phyloP scores from a whole-genome alignment of 768 basidiomycete species.

The Collybia mongolica region DNA sequence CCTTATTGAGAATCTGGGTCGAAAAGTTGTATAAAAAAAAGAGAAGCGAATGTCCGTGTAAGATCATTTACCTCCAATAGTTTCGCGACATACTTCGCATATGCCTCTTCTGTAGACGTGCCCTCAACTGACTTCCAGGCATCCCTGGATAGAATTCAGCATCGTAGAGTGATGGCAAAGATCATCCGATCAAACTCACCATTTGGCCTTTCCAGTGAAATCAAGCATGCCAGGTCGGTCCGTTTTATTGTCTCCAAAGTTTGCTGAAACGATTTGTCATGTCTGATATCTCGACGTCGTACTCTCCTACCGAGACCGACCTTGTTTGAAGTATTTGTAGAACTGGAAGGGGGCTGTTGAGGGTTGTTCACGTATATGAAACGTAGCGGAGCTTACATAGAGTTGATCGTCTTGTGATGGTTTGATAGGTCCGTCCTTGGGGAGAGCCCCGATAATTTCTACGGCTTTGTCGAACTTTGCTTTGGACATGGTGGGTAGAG shows the following conservation, averaged over 20 bases:
- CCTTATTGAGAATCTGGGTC: slow-evolving; percentile 54
- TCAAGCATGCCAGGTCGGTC: slow-evolving; percentile 74
- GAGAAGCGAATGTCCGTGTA: neutral
- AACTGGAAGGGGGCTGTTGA: slow-evolving; percentile 52
- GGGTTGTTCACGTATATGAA: slow-evolving; percentile 10
- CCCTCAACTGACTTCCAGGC: slow-evolving; percentile 84
- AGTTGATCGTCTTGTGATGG: slow-evolving; percentile 76
- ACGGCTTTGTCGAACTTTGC: slow-evolving; percentile 78
- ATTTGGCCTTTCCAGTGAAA: slow-evolving; percentile 88
- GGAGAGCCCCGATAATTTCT: slow-evolving; percentile 61
- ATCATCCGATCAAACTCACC: slow-evolving; percentile 44
- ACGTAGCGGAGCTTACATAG: slow-evolving; percentile 49
- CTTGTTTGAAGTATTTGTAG: slow-evolving; percentile 94
- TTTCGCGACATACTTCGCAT: slow-evolving; percentile 70
- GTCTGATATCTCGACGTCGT: slow-evolving; percentile 6
- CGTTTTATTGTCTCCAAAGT: slow-evolving; percentile 68
- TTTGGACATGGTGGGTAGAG: slow-evolving; percentile 53
- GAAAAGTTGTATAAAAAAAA: neutral
- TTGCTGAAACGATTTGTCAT: slow-evolving; percentile 43
- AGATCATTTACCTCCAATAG: slow-evolving; percentile 57
- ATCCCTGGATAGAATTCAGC: slow-evolving; percentile 51
- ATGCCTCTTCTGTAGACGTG: slow-evolving; percentile 67
- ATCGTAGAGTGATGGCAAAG: slow-evolving; percentile 7
- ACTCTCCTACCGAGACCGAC: slow-evolving; percentile 30
- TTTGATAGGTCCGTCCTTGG: slow-evolving; percentile 79